Conservation (phyloP, 495 filamentous ascomycete genomes). For the Trichoderma virens region DNA sequence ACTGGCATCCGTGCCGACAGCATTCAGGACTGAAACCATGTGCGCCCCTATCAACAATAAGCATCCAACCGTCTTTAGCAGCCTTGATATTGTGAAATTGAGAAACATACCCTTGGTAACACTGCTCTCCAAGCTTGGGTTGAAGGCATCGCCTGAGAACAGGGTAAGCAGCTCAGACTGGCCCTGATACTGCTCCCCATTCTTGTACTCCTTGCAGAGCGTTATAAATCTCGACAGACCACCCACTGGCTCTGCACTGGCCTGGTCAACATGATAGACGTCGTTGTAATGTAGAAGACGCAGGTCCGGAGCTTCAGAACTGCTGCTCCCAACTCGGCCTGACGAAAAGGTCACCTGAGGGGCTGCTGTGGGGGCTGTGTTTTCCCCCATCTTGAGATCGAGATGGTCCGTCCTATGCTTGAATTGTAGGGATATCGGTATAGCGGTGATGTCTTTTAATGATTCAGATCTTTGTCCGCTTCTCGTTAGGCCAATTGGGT, state of each 20-base stretch:
- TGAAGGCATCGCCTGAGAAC: conserved; percentile 90
- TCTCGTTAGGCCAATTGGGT: not conserved
- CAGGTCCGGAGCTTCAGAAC: conserved; percentile 47
- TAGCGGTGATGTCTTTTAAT: not conserved
- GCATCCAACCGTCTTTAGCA: not conserved
- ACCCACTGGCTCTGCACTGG: conserved; percentile 72
- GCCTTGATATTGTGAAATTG: not conserved
- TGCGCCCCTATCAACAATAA: conserved; percentile 45
- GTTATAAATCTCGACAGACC: conserved; percentile 73
- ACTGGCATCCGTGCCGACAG: conserved; percentile 64
- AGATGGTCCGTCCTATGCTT: not conserved
- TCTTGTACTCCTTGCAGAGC: conserved; percentile 65
- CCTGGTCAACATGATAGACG: conserved; percentile 73
- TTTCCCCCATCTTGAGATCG: not conserved
- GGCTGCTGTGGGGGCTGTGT: not conserved
- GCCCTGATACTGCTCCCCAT: conserved; percentile 44
- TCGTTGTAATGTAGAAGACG: conserved; percentile 88
- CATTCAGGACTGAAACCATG: conserved; percentile 84
- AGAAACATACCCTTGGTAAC: conserved; percentile 63
- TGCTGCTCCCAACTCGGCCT: not conserved
- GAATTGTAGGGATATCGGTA: not conserved
- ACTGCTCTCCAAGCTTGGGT: conserved; percentile 77
- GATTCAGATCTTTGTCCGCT: not conserved
- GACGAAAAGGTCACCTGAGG: conserved; percentile 2
- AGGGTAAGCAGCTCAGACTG: conserved; percentile 65